A percentile compares a stretch with the other conserved stretches of the same genome.
Evolutionary conservation across 177 flowering plant genomes (phyloP).

Genomic region (Vitis hybrid): DNA sequence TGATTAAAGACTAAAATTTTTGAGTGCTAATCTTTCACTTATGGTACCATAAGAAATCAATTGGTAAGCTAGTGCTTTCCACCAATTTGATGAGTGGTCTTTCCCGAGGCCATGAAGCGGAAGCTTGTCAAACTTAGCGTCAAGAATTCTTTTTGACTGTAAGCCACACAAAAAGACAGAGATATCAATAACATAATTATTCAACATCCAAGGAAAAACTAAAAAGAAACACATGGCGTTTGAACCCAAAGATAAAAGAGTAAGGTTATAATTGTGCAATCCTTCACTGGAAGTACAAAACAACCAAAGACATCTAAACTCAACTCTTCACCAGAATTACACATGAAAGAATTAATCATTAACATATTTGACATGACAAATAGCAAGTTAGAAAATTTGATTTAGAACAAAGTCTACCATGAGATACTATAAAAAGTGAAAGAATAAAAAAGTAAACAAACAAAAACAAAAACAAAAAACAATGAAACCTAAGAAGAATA

Average conservation of each 20-base stretch:
- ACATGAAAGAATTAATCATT: too few species aligned
- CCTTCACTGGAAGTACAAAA: too few species aligned
- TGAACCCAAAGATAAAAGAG: too few species aligned
- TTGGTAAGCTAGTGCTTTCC: slow-evolving; percentile 56
- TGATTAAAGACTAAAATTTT: background rate
- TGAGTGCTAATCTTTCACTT: background rate
- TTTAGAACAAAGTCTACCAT: too few species aligned
- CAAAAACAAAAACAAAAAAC: too few species aligned
- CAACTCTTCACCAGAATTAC: too few species aligned
- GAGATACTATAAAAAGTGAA: too few species aligned
- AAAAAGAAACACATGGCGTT: background rate
- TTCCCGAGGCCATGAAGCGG: slow-evolving; percentile 65
- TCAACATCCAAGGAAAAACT: background rate
- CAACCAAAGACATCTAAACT: too few species aligned
- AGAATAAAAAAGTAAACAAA: too few species aligned
- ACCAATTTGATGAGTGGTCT: slow-evolving; percentile 53
- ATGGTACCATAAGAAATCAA: slow-evolving; percentile 45
- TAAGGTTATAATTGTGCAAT: too few species aligned
- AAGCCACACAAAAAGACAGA: slow-evolving; percentile 4
- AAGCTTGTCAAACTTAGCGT: slow-evolving; percentile 50
- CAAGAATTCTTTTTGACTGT: slow-evolving; percentile 54
- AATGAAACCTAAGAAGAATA: too few species aligned
- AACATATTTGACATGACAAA: too few species aligned
- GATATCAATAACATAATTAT: background rate
- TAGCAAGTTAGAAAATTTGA: background rate